phyloP scores from a whole-genome alignment of 2,329 filamentous ascomycete species.

The Colletotrichum theobromicola region DNA sequence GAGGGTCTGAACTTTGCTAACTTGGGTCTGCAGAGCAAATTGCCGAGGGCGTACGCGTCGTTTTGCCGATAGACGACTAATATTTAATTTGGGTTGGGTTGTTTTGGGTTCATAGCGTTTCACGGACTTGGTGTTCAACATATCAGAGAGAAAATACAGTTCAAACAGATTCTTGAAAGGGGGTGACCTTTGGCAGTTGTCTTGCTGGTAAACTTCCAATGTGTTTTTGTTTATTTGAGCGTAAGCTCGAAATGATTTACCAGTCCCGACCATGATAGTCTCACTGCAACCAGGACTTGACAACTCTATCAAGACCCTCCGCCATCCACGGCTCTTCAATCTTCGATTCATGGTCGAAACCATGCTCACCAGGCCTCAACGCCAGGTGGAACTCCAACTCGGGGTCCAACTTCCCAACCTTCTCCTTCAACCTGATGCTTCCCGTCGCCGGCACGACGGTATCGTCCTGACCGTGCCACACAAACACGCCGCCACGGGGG shows the following conservation, averaged over 20 bases:
- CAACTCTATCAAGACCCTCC: not conserved
- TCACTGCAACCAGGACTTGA: not conserved
- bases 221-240: not conserved
- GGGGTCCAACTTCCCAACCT: not conserved
- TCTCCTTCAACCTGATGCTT: not conserved
- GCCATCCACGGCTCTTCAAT: conserved; percentile 3
- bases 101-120: not conserved
- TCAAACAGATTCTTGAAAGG: not conserved
- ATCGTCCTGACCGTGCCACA: conserved; percentile 2
- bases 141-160: not conserved
- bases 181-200: not conserved
- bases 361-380: not conserved
- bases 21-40: conserved; percentile 23
- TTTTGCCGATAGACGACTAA: conserved; percentile 28
- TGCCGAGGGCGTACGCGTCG: conserved; percentile 24
- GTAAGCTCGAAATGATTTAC: fast-evolving
- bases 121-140: not conserved
- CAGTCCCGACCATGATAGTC: fast-evolving
- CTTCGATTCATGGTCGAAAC: not conserved
- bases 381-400: not conserved
- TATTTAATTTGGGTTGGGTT: not conserved
- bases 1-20: not conserved
- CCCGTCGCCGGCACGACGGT: not conserved
- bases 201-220: fast-evolving
- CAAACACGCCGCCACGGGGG: conserved; percentile 2